Evolutionary conservation across 768 basidiomycete species (phyloP), one percentile per base, ranked within the genome.

Genomic region (Pisolithus albus): DNA sequence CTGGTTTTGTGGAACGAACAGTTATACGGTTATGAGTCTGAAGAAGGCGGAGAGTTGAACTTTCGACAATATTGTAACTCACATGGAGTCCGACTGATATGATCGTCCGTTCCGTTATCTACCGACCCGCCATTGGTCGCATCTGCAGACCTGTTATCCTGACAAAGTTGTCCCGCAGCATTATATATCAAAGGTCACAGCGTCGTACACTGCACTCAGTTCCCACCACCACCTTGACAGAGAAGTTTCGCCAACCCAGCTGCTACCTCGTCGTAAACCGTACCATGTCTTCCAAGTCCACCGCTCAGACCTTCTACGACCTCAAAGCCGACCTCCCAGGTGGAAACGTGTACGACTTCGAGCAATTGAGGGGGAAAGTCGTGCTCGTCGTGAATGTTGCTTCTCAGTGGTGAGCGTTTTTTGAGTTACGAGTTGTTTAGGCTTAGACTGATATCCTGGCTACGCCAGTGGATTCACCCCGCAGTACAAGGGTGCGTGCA

Each of bases 341-440:
- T 36, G 77, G 73, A 26, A 71, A 81, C 55, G 63, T 67, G 8
- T 86, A 75, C 52, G 76, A 82, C 54, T 89, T 91, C 57, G 73
- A 77, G 7, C 72, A 87, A 50, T 68, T 91, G 56, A 83, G 83
- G 63, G 88, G 85, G 39, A 89, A 88, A 66, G 80, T 83, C 16
- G 85, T 88, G 37, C 74, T 91, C 38, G 73, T 92, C 52, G 87
- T 90, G 49, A 92, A 91, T 61, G 77, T 79, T 48, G 88, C 88
- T 24, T 88, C 86, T 11, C 71, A 79, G 60, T 91, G 88, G 87
- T 60, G 49, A 15, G 16, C 19, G 9, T 18, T 9, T 45, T 6
- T 15, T 4, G 16, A 15, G 26, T 28, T 10, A 8, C 10, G 21
- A 39, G 21, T 26, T 44, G 43, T 7, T 24, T 16, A 8, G 6